These are phyloP conservation scores for Carex scoparia DNA, from an alignment of 176 grass and related monocot species.

Conservation along the genomic window DNA sequence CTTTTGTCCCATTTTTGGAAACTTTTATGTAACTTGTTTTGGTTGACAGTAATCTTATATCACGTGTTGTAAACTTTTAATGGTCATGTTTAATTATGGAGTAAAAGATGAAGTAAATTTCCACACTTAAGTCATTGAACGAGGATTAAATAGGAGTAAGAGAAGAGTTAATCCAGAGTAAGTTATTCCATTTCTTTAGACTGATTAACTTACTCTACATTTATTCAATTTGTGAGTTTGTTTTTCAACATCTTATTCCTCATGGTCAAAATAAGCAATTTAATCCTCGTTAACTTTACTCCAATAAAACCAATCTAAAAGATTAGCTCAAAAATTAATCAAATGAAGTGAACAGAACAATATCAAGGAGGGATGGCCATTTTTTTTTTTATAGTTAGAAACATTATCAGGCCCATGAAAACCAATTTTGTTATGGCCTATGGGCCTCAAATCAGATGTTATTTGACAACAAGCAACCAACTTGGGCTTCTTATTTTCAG, in stretches of 20 bases:
- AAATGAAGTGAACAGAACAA: not conserved
- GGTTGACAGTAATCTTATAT: not conserved
- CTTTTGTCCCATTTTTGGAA: not conserved
- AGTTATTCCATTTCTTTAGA: too few relatives aligned
- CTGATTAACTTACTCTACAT: too few relatives aligned
- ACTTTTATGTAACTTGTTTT: not conserved
- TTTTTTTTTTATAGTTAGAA: not conserved
- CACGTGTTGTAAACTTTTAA: not conserved
- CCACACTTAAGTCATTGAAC: too few relatives aligned
- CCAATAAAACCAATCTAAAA: too few relatives aligned
- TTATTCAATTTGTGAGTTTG: too few relatives aligned
- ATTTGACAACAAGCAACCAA: not conserved
- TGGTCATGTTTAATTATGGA: not conserved
- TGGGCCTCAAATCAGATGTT: not conserved
- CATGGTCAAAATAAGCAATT: too few relatives aligned
- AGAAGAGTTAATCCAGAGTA: too few relatives aligned
- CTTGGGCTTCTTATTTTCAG: not conserved
- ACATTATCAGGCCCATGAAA: not conserved
- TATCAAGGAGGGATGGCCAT: not conserved
- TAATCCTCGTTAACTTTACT: too few relatives aligned
- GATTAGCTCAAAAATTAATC: not conserved
- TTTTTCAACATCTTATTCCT: too few relatives aligned
- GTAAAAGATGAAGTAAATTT: too few relatives aligned
- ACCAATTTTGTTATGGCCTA: not conserved
- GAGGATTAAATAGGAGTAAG: too few relatives aligned